A percentile compares a stretch with the other conserved stretches of the same genome.
Conservation (phyloP, 768 basidiomycete genomes). For the Termitomyces sp. region DNA sequence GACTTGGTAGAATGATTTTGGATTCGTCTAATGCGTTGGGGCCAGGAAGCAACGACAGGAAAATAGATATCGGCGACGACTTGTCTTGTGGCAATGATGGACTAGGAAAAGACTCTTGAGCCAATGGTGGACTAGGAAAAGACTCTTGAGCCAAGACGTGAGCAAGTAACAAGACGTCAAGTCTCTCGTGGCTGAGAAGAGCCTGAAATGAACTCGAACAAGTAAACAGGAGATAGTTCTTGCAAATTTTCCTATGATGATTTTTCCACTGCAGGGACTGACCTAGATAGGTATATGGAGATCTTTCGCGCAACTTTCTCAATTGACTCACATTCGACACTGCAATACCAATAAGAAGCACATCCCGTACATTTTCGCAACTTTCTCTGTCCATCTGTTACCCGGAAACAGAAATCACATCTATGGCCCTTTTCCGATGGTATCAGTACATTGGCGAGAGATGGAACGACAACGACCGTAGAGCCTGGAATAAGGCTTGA, state of each 20-base stretch:
- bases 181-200: slow-evolving; percentile 46
- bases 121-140: slow-evolving; percentile 30
- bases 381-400: slow-evolving; percentile 19
- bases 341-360: slow-evolving; percentile 71
- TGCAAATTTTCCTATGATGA: slow-evolving; percentile 71
- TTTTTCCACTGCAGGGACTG: slow-evolving; percentile 63
- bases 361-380: slow-evolving; percentile 64
- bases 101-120: slow-evolving; percentile 25
- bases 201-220: slow-evolving; percentile 41
- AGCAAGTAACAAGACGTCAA: slow-evolving; percentile 62
- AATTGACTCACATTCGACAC: slow-evolving; percentile 46
- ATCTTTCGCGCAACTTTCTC: background rate
- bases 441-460: slow-evolving; percentile 47
- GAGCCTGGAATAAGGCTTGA: slow-evolving; percentile 38
- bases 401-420: slow-evolving; percentile 61
- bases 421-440: slow-evolving; percentile 54
- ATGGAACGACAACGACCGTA: slow-evolving; percentile 37
- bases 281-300: slow-evolving; percentile 35
- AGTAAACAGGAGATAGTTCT: slow-evolving; percentile 39
- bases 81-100: slow-evolving; percentile 16
- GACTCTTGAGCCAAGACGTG: slow-evolving; percentile 47
- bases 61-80: slow-evolving; percentile 23
- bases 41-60: slow-evolving; percentile 43
- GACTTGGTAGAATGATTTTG: slow-evolving; percentile 25
- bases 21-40: slow-evolving; percentile 18